Conservation (phyloP, 2,329 filamentous ascomycete species). For the Penicillium decumbens region DNA sequence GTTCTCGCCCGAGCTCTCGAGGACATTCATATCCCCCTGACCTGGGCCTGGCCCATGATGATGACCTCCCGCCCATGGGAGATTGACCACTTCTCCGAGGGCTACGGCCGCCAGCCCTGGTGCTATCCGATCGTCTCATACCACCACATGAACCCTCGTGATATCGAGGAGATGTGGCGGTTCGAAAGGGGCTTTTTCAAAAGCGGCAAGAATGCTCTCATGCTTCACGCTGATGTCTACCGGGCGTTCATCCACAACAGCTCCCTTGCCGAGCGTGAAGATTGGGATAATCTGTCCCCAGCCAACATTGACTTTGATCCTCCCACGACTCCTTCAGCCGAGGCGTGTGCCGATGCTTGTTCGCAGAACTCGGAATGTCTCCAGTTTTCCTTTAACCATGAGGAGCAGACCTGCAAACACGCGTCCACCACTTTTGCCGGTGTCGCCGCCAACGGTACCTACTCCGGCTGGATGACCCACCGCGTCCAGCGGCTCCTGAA, state of each 20-base stretch:
- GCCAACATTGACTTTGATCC: constrained; percentile 17
- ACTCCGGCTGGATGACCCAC: constrained; percentile 26
- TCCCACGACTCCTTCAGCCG: constrained; percentile 9
- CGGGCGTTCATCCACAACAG: constrained; percentile 19
- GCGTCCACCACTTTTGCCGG: constrained; percentile 21
- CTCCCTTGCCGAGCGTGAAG: constrained; percentile 8
- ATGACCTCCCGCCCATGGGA: constrained; percentile 37
- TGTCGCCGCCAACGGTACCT: constrained; percentile 12
- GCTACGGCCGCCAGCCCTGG: constrained; percentile 40
- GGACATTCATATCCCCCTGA: constrained; percentile 41
- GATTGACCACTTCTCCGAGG: constrained; percentile 38
- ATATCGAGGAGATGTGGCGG: constrained; percentile 41
- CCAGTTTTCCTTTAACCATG: constrained; percentile 25
- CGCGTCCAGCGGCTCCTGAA: constrained; percentile 22
- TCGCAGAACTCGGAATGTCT: constrained; percentile 22
- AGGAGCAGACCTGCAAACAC: constrained; percentile 16
- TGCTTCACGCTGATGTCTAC: constrained; percentile 29
- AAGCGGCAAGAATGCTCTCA: constrained; percentile 43
- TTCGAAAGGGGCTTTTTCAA: constrained; percentile 51
- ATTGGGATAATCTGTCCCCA: constrained; percentile 26
- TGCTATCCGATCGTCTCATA: constrained; percentile 49
- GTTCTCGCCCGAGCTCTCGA: constrained; percentile 44
- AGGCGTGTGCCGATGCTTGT: constrained; percentile 25
- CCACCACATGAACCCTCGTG: constrained; percentile 43
- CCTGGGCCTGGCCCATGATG: constrained; percentile 46